These are phyloP conservation scores for Diplodia seriata DNA, from an alignment of 2,329 filamentous ascomycete genomes.

Conservation along the genomic window DNA sequence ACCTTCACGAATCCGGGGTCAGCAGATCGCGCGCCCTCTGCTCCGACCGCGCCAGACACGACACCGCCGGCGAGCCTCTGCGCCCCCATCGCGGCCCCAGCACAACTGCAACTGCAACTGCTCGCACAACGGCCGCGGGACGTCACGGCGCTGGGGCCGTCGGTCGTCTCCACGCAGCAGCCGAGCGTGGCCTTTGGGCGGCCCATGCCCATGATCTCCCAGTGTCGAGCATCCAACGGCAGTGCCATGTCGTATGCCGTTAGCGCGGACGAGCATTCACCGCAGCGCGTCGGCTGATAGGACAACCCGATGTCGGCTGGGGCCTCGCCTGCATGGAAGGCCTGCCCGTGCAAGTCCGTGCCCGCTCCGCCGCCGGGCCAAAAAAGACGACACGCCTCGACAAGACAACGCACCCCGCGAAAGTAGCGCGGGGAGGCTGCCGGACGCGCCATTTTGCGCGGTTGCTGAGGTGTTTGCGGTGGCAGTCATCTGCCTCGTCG, in stretches of 20 bases:
- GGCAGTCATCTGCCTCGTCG: not conserved
- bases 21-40: conserved; percentile 12
- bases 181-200: conserved; percentile 3
- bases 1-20: conserved; percentile 28
- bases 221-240: conserved; percentile 25
- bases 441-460: not conserved
- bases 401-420: not conserved
- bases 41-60: not conserved
- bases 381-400: conserved; percentile 21
- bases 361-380: conserved; percentile 12
- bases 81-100: not conserved
- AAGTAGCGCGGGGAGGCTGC: not conserved
- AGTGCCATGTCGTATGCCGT: conserved; percentile 24
- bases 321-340: conserved; percentile 23
- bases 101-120: no score
- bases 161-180: no score
- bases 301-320: conserved; percentile 31
- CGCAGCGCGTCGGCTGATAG: conserved; percentile 25
- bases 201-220: conserved; percentile 24
- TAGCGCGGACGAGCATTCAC: conserved; percentile 21
- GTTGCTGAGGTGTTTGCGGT: not conserved
- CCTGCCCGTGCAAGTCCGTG: conserved; percentile 16
- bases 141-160: no score
- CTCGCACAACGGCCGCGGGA: not conserved
- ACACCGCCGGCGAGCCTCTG: no score